Percentiles rank a stretch among this genome's conserved stretches.
Evolutionary conservation across 768 basidiomycete species (phyloP).

Genomic region (Tephrocybe sp.): DNA sequence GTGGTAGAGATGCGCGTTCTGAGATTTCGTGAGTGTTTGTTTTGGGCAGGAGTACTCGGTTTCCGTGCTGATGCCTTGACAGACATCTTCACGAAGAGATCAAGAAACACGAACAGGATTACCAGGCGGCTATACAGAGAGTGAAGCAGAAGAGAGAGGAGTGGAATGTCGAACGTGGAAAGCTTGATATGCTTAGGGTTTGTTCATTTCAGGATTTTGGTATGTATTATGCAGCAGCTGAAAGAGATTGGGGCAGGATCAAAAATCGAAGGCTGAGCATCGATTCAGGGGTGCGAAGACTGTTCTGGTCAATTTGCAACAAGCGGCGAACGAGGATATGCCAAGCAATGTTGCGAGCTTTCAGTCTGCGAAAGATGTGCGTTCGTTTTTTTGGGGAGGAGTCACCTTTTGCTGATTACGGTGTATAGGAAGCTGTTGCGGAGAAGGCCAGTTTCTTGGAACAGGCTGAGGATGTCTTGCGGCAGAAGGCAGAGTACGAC

Average conservation of each 20-base stretch:
- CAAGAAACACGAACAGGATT: constrained; percentile 35
- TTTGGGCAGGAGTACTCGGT: no score
- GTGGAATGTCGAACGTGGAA: constrained; percentile 26
- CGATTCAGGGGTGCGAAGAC: constrained; percentile 21
- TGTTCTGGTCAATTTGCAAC: constrained; percentile 39
- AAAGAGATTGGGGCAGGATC: constrained; percentile 18
- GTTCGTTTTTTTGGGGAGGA: not conserved
- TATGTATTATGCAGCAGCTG: not conserved
- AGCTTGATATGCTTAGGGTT: constrained; percentile 34
- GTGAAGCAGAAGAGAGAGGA: constrained; percentile 24
- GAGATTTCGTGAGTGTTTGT: constrained; percentile 47
- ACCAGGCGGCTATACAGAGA: constrained; percentile 25
- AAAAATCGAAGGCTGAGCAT: constrained; percentile 20
- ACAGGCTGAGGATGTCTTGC: constrained; percentile 48
- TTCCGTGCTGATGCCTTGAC: not conserved
- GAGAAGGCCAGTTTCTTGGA: constrained; percentile 46
- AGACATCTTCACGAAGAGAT: constrained; percentile 49
- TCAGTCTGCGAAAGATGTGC: constrained; percentile 51
- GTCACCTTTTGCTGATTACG: not conserved
- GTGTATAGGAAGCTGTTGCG: constrained; percentile 46
- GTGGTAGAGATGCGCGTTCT: constrained; percentile 45
- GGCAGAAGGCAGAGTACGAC: constrained; percentile 47
- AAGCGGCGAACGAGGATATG: constrained; percentile 67
- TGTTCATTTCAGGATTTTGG: not conserved
- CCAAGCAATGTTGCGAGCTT: constrained; percentile 61